Conservation (phyloP, 2,329 filamentous ascomycete genomes). For the Pseudogymnoascus sp. region DNA sequence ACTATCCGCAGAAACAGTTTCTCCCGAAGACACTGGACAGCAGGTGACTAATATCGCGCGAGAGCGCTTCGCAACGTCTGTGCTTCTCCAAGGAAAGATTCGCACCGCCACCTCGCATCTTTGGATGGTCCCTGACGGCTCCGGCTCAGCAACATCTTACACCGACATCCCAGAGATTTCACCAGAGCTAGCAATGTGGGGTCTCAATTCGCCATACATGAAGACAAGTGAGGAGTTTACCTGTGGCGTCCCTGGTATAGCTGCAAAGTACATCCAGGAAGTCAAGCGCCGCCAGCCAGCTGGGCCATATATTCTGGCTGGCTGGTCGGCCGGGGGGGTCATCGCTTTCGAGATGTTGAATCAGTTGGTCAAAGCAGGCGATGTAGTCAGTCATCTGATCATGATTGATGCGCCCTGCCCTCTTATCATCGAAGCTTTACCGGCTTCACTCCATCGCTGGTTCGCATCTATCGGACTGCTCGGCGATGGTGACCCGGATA, state of each 20-base stretch:
- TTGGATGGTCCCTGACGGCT: constrained; percentile 43
- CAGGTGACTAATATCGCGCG: constrained; percentile 37
- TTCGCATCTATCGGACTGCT: constrained; percentile 66
- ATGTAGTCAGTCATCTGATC: constrained; percentile 52
- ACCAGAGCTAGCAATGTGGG: constrained; percentile 43
- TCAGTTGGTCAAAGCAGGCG: constrained; percentile 50
- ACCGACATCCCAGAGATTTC: constrained; percentile 31
- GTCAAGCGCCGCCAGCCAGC: constrained; percentile 63
- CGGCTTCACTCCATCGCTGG: constrained; percentile 57
- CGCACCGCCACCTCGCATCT: constrained; percentile 38
- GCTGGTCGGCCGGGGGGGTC: constrained; percentile 73
- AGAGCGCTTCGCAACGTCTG: constrained; percentile 27
- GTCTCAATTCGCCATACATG: constrained; percentile 65
- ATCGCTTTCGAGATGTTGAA: constrained; percentile 61
- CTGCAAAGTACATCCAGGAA: constrained; percentile 58
- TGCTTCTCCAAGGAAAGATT: constrained; percentile 40
- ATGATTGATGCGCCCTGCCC: constrained; percentile 62
- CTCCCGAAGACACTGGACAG: neutral
- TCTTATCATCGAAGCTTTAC: constrained; percentile 60
- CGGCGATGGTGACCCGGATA: constrained; percentile 51
- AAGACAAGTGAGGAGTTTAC: constrained; percentile 59
- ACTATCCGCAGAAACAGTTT: constrained; percentile 12
- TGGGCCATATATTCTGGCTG: constrained; percentile 61
- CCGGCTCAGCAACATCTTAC: constrained; percentile 39
- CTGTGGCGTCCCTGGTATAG: constrained; percentile 59